These are phyloP conservation scores for Sporothrix protearum DNA, from an alignment of 2,329 filamentous ascomycete genomes.

Conservation along the genomic window DNA sequence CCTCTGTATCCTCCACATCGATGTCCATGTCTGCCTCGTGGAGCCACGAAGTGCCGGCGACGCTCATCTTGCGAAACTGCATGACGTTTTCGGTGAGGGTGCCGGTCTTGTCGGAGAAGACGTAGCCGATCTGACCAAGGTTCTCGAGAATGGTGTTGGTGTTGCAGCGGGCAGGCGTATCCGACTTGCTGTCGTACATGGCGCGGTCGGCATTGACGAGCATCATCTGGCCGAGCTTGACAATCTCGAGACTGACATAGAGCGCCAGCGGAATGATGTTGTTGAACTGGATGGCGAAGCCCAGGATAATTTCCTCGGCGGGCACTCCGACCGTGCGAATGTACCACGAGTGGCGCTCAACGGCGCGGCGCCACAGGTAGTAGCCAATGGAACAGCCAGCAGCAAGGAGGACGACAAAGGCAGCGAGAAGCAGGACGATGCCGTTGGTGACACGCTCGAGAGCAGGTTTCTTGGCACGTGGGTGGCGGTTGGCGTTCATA, in stretches of 20 bases:
- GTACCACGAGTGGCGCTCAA: slow-evolving; percentile 73
- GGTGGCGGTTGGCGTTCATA: slow-evolving; percentile 82
- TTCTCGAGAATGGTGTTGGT: slow-evolving; percentile 96
- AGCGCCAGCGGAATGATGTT: slow-evolving; percentile 89
- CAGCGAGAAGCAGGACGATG: slow-evolving; percentile 73
- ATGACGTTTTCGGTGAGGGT: slow-evolving; percentile 93
- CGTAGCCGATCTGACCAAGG: slow-evolving; percentile 81
- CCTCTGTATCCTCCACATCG: slow-evolving; percentile 24
- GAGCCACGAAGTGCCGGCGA: slow-evolving; percentile 84
- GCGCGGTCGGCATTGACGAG: slow-evolving; percentile 76
- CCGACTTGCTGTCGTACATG: slow-evolving; percentile 82
- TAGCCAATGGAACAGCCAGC: slow-evolving; percentile 82
- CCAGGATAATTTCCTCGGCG: slow-evolving; percentile 78
- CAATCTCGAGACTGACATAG: slow-evolving; percentile 85
- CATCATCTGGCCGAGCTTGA: slow-evolving; percentile 75
- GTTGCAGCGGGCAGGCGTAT: slow-evolving; percentile 84
- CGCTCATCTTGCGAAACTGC: slow-evolving; percentile 89
- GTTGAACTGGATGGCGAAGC: slow-evolving; percentile 95
- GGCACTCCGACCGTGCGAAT: slow-evolving; percentile 66
- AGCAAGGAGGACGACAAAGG: slow-evolving; percentile 74
- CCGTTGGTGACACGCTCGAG: slow-evolving; percentile 70
- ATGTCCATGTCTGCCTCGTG: slow-evolving; percentile 53
- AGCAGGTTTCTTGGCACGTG: slow-evolving; percentile 70
- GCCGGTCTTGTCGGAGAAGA: slow-evolving; percentile 93
- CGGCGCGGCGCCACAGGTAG: slow-evolving; percentile 65